These are phyloP conservation scores for Carnegiea gigantea DNA, from an alignment of 179 eudicot species.

Conservation along the genomic window DNA sequence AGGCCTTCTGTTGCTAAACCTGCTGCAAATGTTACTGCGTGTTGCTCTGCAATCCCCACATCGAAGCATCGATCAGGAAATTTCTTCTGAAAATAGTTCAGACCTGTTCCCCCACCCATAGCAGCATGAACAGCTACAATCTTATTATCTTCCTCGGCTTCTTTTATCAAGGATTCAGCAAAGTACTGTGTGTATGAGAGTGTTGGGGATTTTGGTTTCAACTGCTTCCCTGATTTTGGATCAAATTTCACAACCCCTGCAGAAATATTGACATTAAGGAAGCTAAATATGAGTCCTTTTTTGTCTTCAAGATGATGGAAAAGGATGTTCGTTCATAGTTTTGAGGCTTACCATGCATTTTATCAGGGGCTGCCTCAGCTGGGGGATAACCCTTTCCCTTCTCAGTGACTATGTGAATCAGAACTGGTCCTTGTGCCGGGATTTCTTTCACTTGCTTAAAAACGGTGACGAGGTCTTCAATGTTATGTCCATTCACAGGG, in stretches of 20 bases:
- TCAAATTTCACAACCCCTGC: constrained; percentile 74
- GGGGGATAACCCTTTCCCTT: constrained; percentile 82
- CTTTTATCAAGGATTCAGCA: constrained; percentile 62
- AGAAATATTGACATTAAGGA: constrained; percentile 3
- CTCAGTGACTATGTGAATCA: constrained; percentile 69
- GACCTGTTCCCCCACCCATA: constrained; percentile 85
- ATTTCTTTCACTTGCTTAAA: constrained; percentile 53
- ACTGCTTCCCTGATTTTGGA: constrained; percentile 59
- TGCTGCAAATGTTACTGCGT: constrained; percentile 79
- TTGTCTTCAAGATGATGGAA: background rate
- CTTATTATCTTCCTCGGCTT: constrained; percentile 58
- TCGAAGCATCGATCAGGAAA: constrained; percentile 75
- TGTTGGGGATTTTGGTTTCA: constrained; percentile 54
- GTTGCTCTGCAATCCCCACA: constrained; percentile 82
- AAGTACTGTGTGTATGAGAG: constrained; percentile 67
- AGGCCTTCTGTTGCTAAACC: constrained; percentile 79
- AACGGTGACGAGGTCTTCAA: constrained; percentile 54
- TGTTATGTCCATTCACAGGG: constrained; percentile 71
- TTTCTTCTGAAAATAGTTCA: constrained; percentile 61
- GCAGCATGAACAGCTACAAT: constrained; percentile 82
- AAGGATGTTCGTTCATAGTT: background rate
- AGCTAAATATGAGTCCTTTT: background rate
- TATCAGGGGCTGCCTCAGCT: constrained; percentile 72
- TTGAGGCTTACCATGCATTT: constrained; percentile 64
- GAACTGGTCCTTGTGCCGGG: constrained; percentile 66